These are phyloP conservation scores for Rhodotorula glutinis DNA, from an alignment of 1,284 basidiomycete genomes.

Conservation along the genomic window DNA sequence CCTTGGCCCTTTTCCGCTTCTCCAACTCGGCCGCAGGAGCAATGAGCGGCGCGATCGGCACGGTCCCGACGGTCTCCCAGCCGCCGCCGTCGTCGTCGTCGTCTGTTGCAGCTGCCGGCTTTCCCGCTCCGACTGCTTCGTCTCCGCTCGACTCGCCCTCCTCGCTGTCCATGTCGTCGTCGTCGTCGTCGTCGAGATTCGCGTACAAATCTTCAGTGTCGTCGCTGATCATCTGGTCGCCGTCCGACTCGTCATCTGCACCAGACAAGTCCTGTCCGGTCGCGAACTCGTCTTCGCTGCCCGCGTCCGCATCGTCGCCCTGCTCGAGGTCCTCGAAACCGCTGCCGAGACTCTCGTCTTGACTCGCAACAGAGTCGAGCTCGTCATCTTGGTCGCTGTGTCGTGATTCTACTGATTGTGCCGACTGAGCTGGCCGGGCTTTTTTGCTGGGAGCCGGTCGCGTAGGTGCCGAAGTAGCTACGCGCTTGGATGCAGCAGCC, in stretches of 20 bases:
- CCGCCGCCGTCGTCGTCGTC: constrained; percentile 27
- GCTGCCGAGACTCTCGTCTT: constrained; percentile 6
- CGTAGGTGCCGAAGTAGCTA: not conserved
- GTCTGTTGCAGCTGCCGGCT: constrained; percentile 42
- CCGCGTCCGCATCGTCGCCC: constrained; percentile 23
- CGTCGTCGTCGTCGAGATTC: constrained; percentile 42
- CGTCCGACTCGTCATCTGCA: constrained; percentile 31
- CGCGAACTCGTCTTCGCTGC: constrained; percentile 40
- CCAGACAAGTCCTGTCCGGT: constrained; percentile 39
- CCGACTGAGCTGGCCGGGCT: not conserved
- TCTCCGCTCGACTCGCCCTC: constrained; percentile 28
- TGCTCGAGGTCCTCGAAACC: constrained; percentile 2
- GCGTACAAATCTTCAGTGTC: constrained; percentile 38
- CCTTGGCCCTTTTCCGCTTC: constrained; percentile 36
- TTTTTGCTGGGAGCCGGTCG: constrained; percentile 2
- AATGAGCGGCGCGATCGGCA: constrained; percentile 49
- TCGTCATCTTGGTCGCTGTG: constrained; percentile 12
- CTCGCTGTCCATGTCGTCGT: constrained; percentile 19
- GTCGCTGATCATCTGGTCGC: constrained; percentile 38
- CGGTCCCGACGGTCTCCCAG: constrained; percentile 44
- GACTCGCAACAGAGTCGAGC: not conserved
- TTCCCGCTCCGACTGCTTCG: not conserved
- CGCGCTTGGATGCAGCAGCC: constrained; percentile 3
- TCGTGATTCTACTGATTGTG: not conserved
- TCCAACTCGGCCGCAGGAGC: constrained; percentile 16